Evolutionary conservation across 1,284 basidiomycete species (phyloP).

Genomic region (Ceratobasidium sp.): DNA sequence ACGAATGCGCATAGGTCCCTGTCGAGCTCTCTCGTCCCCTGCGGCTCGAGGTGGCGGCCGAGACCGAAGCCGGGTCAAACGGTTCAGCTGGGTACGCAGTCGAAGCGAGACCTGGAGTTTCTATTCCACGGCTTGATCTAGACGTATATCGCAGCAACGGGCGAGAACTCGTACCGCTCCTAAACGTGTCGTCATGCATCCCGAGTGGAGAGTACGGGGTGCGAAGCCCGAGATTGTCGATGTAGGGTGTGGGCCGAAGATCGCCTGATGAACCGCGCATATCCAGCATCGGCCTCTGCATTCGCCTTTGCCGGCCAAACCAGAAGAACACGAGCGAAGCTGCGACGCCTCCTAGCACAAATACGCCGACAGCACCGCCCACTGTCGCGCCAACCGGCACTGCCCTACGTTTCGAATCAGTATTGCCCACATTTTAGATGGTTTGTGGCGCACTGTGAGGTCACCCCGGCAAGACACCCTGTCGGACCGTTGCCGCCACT

Average conservation of each 20-base stretch:
- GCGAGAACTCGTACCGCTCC: constrained; percentile 17
- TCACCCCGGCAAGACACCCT: constrained; percentile 52
- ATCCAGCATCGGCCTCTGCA: constrained; percentile 8
- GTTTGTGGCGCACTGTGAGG: constrained; percentile 43
- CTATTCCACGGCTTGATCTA: constrained; percentile 17
- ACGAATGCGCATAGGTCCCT: background rate
- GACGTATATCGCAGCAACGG: constrained; percentile 8
- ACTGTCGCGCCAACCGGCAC: constrained; percentile 51
- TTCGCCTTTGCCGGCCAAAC: background rate
- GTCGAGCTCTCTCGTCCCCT: background rate
- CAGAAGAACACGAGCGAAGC: constrained; percentile 44
- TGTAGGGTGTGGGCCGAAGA: constrained; percentile 27
- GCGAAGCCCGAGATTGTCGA: constrained; percentile 7
- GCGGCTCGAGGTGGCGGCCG: background rate
- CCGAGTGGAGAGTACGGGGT: constrained; percentile 24
- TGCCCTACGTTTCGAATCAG: constrained; percentile 24
- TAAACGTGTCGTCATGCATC: constrained; percentile 10
- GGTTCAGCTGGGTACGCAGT: constrained; percentile 24
- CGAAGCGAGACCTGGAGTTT: constrained; percentile 7
- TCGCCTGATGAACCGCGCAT: constrained; percentile 8
- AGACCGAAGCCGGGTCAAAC: constrained; percentile 13
- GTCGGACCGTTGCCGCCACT: constrained; percentile 55
- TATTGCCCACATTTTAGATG: constrained; percentile 37
- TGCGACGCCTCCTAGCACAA: constrained; percentile 55
- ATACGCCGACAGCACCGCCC: constrained; percentile 57